Percentiles rank a stretch among this genome's conserved stretches.
These are phyloP conservation scores for Jasminum sambac DNA, from an alignment of 257 asterid genomes.

Conservation along the genomic window DNA sequence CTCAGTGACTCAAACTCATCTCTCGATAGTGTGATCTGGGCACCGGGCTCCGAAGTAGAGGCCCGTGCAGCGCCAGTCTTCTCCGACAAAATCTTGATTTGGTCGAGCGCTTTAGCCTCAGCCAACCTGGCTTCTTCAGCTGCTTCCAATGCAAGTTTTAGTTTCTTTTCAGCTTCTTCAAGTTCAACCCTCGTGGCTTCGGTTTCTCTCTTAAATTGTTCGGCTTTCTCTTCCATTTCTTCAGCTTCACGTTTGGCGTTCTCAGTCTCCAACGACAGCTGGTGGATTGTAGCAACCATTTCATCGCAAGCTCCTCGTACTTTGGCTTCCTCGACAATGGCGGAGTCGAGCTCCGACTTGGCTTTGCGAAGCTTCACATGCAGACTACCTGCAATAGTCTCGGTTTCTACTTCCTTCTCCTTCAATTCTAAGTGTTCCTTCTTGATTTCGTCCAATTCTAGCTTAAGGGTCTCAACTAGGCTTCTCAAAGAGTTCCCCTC, in stretches of 20 bases:
- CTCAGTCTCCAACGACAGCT: constrained; percentile 56
- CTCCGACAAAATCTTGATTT: constrained; percentile 67
- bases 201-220: constrained; percentile 61
- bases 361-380: constrained; percentile 77
- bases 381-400: constrained; percentile 66
- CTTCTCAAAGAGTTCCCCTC: constrained; percentile 63
- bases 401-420: constrained; percentile 76
- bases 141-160: constrained; percentile 46
- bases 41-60: constrained; percentile 67
- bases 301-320: constrained; percentile 68
- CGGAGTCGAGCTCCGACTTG: constrained; percentile 76
- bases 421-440: constrained; percentile 64
- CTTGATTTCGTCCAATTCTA: constrained; percentile 59
- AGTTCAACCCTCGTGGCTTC: constrained; percentile 53
- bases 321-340: constrained; percentile 70
- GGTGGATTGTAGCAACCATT: constrained; percentile 62
- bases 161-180: constrained; percentile 70
- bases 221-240: constrained; percentile 70
- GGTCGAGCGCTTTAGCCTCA: constrained; percentile 67
- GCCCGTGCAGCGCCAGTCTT: constrained; percentile 69
- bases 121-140: constrained; percentile 84
- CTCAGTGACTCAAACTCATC: constrained; percentile 76
- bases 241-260: constrained; percentile 55
- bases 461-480: constrained; percentile 66
- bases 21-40: constrained; percentile 67